Evolutionary conservation across 1,139 yeast species (phyloP).

Genomic region (Pichia sp.): DNA sequence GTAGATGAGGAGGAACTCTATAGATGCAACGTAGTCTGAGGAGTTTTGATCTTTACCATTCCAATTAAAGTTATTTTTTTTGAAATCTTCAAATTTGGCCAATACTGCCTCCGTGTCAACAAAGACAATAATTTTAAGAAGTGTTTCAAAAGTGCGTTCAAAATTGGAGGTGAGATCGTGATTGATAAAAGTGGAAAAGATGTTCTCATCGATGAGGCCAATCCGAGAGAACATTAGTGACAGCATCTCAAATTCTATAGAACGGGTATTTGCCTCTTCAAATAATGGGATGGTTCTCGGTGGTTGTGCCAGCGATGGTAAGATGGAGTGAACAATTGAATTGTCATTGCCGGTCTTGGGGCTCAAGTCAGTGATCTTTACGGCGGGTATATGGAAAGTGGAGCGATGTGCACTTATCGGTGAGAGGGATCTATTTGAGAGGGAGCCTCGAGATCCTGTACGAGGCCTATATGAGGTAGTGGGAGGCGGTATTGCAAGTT

Average conservation of each 20-base stretch:
- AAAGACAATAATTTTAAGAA: conserved; percentile 9
- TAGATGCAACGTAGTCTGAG: conserved; percentile 8
- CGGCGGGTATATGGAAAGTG: no score
- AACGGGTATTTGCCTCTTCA: background rate
- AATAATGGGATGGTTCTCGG: no score
- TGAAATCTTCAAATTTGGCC: conserved; percentile 1
- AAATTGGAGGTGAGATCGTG: background rate
- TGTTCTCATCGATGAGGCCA: conserved; percentile 5
- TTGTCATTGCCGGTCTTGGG: no score
- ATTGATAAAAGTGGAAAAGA: background rate
- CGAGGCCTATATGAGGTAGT: no score
- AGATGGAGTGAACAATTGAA: no score
- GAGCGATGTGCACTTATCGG: no score
- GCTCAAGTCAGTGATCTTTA: no score
- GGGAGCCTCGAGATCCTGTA: no score
- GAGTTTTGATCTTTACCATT: background rate
- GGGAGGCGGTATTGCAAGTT: no score
- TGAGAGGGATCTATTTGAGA: no score
- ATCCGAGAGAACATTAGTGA: conserved; percentile 3
- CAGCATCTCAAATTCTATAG: conserved; percentile 7
- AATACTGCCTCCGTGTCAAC: conserved; percentile 5
- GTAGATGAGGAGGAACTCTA: conserved; percentile 9
- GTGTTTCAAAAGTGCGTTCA: background rate
- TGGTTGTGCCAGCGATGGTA: no score
- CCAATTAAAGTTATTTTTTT: conserved; percentile 22